phyloP scores from a whole-genome alignment of 2,329 filamentous ascomycete species.

The Apiospora koreana region DNA sequence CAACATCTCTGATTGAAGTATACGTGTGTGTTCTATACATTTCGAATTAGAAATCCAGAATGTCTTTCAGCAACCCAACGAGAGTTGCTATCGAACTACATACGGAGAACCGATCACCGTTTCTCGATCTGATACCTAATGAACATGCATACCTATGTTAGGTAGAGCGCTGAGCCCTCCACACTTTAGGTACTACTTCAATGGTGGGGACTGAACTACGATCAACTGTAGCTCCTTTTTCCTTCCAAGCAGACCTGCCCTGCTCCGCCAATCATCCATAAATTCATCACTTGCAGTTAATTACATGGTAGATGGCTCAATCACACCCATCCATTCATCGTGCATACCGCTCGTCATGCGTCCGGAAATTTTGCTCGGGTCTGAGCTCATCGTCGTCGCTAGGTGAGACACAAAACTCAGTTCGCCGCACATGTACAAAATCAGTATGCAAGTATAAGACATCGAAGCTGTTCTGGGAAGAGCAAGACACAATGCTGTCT shows the following conservation, averaged over 20 bases:
- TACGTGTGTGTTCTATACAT: no score
- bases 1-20: no score
- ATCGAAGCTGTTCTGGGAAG: neutral
- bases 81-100: neutral
- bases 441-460: neutral
- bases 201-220: neutral
- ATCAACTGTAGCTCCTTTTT: conserved; percentile 8
- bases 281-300: neutral
- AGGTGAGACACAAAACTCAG: neutral
- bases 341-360: conserved; percentile 4
- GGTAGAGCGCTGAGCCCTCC: neutral
- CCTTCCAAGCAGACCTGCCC: neutral
- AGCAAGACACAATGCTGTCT: neutral
- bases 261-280: neutral
- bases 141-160: no score
- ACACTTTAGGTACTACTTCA: neutral
- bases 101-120: no score
- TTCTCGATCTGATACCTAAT: neutral
- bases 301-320: conserved; percentile 5
- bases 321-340: neutral
- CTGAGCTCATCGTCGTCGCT: conserved; percentile 1
- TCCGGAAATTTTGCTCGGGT: neutral
- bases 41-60: neutral
- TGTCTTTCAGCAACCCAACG: neutral
- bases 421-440: neutral